phyloP scores from a whole-genome alignment of 306 rosid genomes.

The Cucumis cinereus region DNA sequence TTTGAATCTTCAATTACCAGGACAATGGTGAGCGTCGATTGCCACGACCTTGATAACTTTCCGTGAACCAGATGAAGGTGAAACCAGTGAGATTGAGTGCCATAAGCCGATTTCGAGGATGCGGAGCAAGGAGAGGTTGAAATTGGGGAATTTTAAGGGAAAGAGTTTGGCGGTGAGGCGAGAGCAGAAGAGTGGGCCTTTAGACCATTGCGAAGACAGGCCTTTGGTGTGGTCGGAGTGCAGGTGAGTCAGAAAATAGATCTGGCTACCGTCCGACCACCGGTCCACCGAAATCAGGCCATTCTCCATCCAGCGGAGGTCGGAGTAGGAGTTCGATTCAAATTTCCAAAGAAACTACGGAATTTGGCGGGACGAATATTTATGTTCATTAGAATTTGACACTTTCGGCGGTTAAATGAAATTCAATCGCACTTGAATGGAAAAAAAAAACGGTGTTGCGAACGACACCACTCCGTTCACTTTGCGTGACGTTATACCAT shows the following conservation, averaged over 20 bases:
- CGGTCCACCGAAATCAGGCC: constrained; percentile 52
- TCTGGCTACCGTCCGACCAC: constrained; percentile 45
- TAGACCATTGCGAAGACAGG: constrained; percentile 47
- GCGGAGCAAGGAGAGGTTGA: constrained; percentile 52
- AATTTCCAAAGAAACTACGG: not conserved
- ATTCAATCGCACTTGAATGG: too few species aligned
- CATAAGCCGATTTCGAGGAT: constrained; percentile 28
- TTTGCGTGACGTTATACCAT: too few species aligned
- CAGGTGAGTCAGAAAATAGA: constrained; percentile 63
- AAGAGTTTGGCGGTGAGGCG: constrained; percentile 52
- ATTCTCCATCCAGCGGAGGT: constrained; percentile 23
- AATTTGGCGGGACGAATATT: constrained; percentile 2
- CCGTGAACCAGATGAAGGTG: constrained; percentile 18
- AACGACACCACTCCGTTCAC: too few species aligned
- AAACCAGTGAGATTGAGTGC: constrained; percentile 33
- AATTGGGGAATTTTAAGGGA: constrained; percentile 41
- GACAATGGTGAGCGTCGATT: constrained; percentile 63
- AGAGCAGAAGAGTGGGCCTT: constrained; percentile 52
- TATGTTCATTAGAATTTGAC: not conserved
- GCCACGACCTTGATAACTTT: constrained; percentile 28
- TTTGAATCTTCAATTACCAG: constrained; percentile 20
- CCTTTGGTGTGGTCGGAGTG: constrained; percentile 68
- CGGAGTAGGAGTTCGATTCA: not conserved
- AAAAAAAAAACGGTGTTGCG: too few species aligned
- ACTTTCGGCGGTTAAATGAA: not conserved